Evolutionary conservation across 192 early-diverging fungal species (phyloP).

Genomic region (Backusella macrospora): DNA sequence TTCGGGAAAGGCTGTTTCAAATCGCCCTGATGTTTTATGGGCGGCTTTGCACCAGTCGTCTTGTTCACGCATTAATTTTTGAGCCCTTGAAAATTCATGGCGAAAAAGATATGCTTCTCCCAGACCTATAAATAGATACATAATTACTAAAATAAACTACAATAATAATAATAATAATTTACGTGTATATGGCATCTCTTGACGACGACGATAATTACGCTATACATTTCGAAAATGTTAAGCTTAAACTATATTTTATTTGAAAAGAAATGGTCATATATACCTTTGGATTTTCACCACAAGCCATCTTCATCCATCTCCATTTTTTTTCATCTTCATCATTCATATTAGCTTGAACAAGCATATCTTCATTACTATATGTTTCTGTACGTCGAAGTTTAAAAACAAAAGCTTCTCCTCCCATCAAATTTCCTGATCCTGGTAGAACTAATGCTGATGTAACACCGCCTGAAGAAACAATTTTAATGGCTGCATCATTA

Average conservation of each 20-base stretch:
- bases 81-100: conserved; percentile 58
- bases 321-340: conserved; percentile 52
- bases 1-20: conserved; percentile 55
- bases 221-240: neutral
- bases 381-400: conserved; percentile 59
- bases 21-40: conserved; percentile 23
- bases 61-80: conserved; percentile 44
- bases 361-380: conserved; percentile 68
- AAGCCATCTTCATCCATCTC: conserved; percentile 84
- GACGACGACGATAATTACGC: conserved; percentile 17
- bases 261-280: neutral
- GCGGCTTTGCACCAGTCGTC: conserved; percentile 66
- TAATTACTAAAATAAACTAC: neutral
- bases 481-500: conserved; percentile 56
- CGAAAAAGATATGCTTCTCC: conserved; percentile 71
- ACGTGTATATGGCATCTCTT: conserved; percentile 47
- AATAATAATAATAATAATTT: neutral
- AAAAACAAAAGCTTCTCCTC: conserved; percentile 72
- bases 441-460: conserved; percentile 76
- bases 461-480: conserved; percentile 70
- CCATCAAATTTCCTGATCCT: conserved; percentile 75
- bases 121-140: conserved; percentile 31
- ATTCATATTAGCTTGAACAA: conserved; percentile 45
- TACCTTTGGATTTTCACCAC: conserved; percentile 77
- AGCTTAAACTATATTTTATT: neutral